Evolutionary conservation across 2,329 filamentous ascomycete species (phyloP).

Genomic region (Fusarium pininemorale): DNA sequence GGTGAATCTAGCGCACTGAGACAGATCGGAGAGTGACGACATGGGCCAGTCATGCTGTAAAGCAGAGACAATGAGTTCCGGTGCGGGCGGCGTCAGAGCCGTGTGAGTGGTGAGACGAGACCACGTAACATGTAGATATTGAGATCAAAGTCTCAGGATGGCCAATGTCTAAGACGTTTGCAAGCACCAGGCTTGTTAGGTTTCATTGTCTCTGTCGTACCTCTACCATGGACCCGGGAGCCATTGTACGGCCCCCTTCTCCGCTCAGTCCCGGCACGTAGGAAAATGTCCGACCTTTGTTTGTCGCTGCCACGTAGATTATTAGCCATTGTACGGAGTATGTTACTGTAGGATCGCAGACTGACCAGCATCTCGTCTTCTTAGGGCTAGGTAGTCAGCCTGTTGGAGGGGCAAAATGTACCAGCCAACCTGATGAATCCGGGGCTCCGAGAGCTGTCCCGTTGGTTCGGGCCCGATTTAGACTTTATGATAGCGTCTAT

Average conservation of each 20-base stretch:
- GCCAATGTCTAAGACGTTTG: constrained; percentile 22
- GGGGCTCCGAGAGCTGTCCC: not conserved
- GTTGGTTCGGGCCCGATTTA: constrained; percentile 11
- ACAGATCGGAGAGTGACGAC: constrained; percentile 24
- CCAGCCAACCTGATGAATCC: not conserved
- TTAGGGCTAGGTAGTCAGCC: not conserved
- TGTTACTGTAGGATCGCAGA: constrained; percentile 27
- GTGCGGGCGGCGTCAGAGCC: constrained; percentile 15
- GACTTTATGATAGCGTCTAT: constrained; percentile 11
- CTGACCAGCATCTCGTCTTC: constrained; percentile 8
- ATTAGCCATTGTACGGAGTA: not conserved
- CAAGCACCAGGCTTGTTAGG: not conserved
- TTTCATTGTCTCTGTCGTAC: constrained; percentile 22
- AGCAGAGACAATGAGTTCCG: constrained; percentile 10
- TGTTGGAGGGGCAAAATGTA: not conserved
- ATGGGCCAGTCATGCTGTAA: constrained; percentile 16
- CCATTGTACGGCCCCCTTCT: constrained; percentile 6
- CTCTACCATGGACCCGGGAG: constrained; percentile 25
- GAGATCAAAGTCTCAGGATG: not conserved
- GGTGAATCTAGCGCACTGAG: constrained; percentile 7
- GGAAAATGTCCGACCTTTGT: constrained; percentile 31
- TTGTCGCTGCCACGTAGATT: constrained; percentile 4
- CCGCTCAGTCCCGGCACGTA: constrained; percentile 4
- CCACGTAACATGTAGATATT: not conserved
- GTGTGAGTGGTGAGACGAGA: not conserved